Evolutionary conservation across 2,329 filamentous ascomycete genomes (phyloP), one percentile per base, ranked within the genome.

Genomic region (Teratosphaeria epicoccoides): DNA sequence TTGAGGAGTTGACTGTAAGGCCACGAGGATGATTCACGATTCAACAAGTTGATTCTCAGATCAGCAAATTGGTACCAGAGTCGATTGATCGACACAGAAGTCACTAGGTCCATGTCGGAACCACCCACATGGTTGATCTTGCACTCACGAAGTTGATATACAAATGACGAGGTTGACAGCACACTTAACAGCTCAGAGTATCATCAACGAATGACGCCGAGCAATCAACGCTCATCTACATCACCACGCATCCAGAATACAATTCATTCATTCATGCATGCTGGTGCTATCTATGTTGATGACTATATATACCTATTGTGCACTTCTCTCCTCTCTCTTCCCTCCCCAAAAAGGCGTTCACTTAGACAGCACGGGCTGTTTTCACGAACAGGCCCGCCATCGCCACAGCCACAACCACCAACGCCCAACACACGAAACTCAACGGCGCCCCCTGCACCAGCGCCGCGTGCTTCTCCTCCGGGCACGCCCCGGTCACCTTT

Each of bases 401-500:
- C 44, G 25, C 23, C 20, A 46, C 25, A 5, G 22, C 14, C 44
- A 46, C 11, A 23, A 24, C 9, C 25, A 46, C 25, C 23, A 46
- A 23, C 11, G 23, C 44, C 44, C 44, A 55, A 6, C 28, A 17
- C 22, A 55, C 9, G 14, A 49, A 12, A 12, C 55, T 51, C n/a
- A 63, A 24, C 44, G 62, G 60, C 9, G 58, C 45, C 28, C 45
- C 56, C 17, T 57, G 48, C 17, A 49, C 44, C 29, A 60, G 48
- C 20, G 60, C 60, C 5, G 52, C 49, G 26, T 50, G 47, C 57
- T 63, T 64, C 52, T 59, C 51, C 45, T 52, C 37, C 37, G 48
- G 26, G n/a, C 50, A 49, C 51, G 62, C 61, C 44, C 51, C 53
- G 46, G 33, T 52, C 44, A 64, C 53, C 22, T 55, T 50, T 12